Evolutionary conservation across 345 rosid species (phyloP).

Genomic region (Gossypium australe): DNA sequence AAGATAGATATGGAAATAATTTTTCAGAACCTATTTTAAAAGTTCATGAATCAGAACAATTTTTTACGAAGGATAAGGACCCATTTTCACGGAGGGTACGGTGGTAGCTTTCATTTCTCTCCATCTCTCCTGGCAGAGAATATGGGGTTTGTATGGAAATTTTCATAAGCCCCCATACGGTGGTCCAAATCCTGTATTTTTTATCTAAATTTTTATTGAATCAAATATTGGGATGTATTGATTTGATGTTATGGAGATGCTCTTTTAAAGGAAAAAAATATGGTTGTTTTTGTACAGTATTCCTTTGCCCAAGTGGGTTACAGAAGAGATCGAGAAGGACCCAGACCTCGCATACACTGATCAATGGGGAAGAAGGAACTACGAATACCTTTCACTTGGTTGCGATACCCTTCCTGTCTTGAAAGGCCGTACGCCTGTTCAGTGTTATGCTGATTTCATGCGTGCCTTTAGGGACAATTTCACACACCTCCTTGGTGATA

Average conservation of each 20-base stretch:
- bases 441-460: constrained; percentile 93
- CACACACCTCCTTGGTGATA: constrained; percentile 72
- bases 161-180: neutral
- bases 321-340: constrained; percentile 69
- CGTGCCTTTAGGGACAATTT: constrained; percentile 85
- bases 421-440: constrained; percentile 85
- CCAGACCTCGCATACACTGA: constrained; percentile 90
- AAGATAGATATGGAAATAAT: too few relatives aligned
- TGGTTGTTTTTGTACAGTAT: constrained; percentile 35
- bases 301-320: constrained; percentile 83
- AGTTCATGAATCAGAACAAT: too few relatives aligned
- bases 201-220: too few relatives aligned
- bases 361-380: constrained; percentile 97
- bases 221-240: too few relatives aligned
- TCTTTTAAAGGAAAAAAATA: neutral
- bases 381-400: constrained; percentile 83
- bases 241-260: neutral
- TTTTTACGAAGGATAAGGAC: neutral
- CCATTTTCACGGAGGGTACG: neutral
- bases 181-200: neutral
- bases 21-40: too few relatives aligned
- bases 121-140: neutral
- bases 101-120: neutral
- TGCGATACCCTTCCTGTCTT: constrained; percentile 84
- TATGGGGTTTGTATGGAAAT: neutral